Conservation (phyloP, 768 basidiomycete species). For the Thelephora ganbajun region DNA sequence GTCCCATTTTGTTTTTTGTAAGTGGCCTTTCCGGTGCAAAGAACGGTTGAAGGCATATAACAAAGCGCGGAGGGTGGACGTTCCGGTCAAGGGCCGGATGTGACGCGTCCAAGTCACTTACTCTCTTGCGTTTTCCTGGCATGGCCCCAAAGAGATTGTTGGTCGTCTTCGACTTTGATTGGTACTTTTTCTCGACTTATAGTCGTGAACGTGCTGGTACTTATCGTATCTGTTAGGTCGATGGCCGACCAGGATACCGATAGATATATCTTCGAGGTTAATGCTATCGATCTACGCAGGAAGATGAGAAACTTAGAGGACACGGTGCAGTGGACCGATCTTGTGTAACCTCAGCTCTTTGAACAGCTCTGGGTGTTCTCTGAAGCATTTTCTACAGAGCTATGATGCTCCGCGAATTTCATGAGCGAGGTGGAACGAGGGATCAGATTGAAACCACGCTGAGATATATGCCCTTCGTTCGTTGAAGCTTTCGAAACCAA, state of each 20-base stretch:
- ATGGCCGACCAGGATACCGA: slow-evolving; percentile 95
- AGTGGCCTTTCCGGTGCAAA: slow-evolving; percentile 62
- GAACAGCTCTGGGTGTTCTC: not conserved
- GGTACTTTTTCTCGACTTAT: slow-evolving; percentile 28
- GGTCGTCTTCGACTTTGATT: slow-evolving; percentile 94
- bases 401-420: slow-evolving; percentile 57
- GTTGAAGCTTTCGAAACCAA: slow-evolving; percentile 16
- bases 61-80: not conserved
- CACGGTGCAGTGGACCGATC: slow-evolving; percentile 81
- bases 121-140: not conserved
- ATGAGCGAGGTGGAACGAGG: slow-evolving; percentile 51
- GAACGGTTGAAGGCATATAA: slow-evolving; percentile 43
- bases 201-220: too few species aligned
- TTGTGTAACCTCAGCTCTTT: slow-evolving; percentile 47
- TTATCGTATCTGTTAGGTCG: slow-evolving; percentile 36
- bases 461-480: slow-evolving; percentile 73
- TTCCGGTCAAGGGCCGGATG: not conserved
- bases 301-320: slow-evolving; percentile 58
- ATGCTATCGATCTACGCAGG: slow-evolving; percentile 72
- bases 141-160: slow-evolving; percentile 41
- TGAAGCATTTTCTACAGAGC: slow-evolving; percentile 27
- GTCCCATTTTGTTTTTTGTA: slow-evolving; percentile 75
- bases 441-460: slow-evolving; percentile 71
- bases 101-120: not conserved
- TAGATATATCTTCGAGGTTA: slow-evolving; percentile 82